Base-by-base conservation (phyloP, 2,329 filamentous ascomycete genomes). In the Epicoccum nigrum region DNA sequence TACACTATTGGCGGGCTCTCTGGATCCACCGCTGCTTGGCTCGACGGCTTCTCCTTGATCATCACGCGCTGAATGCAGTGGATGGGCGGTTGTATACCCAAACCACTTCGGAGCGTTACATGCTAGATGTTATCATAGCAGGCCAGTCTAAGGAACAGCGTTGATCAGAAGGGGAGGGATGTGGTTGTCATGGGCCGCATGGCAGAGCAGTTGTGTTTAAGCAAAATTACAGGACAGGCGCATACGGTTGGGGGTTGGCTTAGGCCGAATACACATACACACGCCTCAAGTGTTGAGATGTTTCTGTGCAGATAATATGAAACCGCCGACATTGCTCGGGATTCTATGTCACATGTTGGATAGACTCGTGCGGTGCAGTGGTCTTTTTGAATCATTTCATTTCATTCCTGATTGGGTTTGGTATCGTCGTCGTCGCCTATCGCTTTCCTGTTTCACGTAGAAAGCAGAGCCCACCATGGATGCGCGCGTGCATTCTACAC, bases 1-100 rank as follows among this genome's bases (percentile, higher is more conserved):
- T 97, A 94, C 76, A 90, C 82, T 59, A 87, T 97, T 67, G 92
- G 89, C 55, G 94, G 94, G 52, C 82, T 97, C 57, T 88, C 90
- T 9, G 94, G 94, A 49, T 90, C 89, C 43, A 90, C 86, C 66
- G 91, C 82, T 30, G 71, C 83, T 40, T 96, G 90, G 90, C 77
- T 97, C 17, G 91, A 96, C 70, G 89, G 89, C 4, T 90, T 97
- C 71, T 88, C 89, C 7, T 79, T 96, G 49, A 86, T 97, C 64
- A 89, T 92, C 64, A 85, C 85, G 39, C 81, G 86, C 62, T 90
- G 74, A 83, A 40, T 8, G n/a, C 21, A 16, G 21, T n/a, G n/a
- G 5, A 38, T 11, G 30, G 4, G 7, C 30, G 9, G 28, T 8
- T 21, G 21, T 31, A 47, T 43, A 52, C 38, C 43, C 38, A 37